Evolutionary conservation across 2,329 filamentous ascomycete species (phyloP), one percentile per base, ranked within the genome.

Genomic region (Fusarium robinianum): DNA sequence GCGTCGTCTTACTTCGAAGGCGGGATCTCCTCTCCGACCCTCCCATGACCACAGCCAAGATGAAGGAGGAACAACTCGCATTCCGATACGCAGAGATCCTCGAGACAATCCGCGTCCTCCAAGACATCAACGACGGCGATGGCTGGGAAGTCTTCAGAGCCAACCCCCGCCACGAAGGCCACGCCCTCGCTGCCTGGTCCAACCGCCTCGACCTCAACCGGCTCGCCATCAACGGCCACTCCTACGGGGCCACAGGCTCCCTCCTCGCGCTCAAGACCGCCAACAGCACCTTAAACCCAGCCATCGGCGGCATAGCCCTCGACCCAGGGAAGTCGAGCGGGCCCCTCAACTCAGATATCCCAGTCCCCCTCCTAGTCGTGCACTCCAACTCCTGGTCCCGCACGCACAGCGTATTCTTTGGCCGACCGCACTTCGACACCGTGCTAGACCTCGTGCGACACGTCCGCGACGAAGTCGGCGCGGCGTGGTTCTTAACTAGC

Each of bases 241-340:
- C 80, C 0, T 85, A 83, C 65, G 84, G 84, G 34, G 83, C 82
- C 2, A 86, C 84, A 0, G 75, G 79, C 3, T 82, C 80, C 0
- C 69, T 86, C 14, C 80, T 83, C 46, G 76, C 79, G 3, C 69
- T 85, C n/a, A 76, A 76, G 37, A 70, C 68, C 23, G 76, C 58
- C 16, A 53, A 60, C 25, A 50, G 49, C 3, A 53, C 51, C 5
- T 50, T 32, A 43, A 70, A 46, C 55, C 60, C 41, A 0, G 76
- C 83, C 49, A 71, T 74, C 1, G 81, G 77, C 3, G 83, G 73
- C 14, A 76, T 87, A 47, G 73, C 81, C 35, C 72, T 87, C 19
- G 84, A 87, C 61, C 83, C 84, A 0, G 84, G 84, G 38, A 87
- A 87, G 63, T 67, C 70, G 2, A 82, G 77, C 49, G 84, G 84